Evolutionary conservation across 768 basidiomycete species (phyloP).

Genomic region (Omphalotus guepiniiformis): DNA sequence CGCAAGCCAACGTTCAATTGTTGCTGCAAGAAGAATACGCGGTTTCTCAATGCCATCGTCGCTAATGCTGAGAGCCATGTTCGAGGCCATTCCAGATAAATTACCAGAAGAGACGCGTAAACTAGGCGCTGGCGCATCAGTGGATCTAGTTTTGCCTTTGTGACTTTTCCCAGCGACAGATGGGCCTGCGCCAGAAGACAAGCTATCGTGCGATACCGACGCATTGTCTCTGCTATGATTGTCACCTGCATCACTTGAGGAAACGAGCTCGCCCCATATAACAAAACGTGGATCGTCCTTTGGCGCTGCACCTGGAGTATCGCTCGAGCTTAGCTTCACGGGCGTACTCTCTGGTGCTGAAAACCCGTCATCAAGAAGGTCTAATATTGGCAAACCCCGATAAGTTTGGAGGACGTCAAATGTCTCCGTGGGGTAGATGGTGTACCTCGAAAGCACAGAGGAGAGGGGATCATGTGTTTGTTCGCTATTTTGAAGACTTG

Average conservation of each 20-base stretch:
- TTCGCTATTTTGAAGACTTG: too few species aligned
- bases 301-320: conserved; percentile 67
- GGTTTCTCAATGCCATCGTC: conserved; percentile 28
- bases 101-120: conserved; percentile 22
- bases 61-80: neutral
- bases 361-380: conserved; percentile 54
- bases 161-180: conserved; percentile 24
- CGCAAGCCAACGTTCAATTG: conserved; percentile 91
- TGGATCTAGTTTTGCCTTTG: conserved; percentile 24
- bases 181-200: conserved; percentile 33
- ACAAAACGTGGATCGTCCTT: conserved; percentile 89
- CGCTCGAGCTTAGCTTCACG: conserved; percentile 64
- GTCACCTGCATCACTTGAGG: neutral
- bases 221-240: conserved; percentile 29
- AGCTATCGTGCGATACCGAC: conserved; percentile 36
- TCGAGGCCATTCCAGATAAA: conserved; percentile 30
- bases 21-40: conserved; percentile 74
- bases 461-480: conserved; percentile 16
- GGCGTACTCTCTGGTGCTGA: conserved; percentile 51
- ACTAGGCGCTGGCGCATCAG: conserved; percentile 29
- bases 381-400: conserved; percentile 69
- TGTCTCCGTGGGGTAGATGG: conserved; percentile 61
- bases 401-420: conserved; percentile 82
- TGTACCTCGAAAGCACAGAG: conserved; percentile 34
- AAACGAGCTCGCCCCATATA: conserved; percentile 69